Evolutionary conservation across 2,329 filamentous ascomycete genomes (phyloP).

Genomic region (Dothistroma pini): DNA sequence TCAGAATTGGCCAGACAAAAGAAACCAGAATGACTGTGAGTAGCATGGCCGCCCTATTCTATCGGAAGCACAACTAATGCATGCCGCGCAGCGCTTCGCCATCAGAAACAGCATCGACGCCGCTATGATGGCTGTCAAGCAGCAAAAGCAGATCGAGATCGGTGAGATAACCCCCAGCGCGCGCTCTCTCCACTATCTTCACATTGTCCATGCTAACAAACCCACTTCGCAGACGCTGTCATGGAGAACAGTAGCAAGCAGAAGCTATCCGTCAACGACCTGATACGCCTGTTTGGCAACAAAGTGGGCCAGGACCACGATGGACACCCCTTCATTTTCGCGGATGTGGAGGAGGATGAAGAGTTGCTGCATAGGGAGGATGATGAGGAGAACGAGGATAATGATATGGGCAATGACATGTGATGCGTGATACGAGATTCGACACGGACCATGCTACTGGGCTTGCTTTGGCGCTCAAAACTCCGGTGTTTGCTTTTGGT

Average conservation of each 20-base stretch:
- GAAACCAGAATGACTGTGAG: slow-evolving; percentile 53
- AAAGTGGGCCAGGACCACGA: slow-evolving; percentile 38
- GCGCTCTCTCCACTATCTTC: not conserved
- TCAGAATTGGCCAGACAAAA: slow-evolving; percentile 61
- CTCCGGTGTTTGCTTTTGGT: no score
- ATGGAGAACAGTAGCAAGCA: slow-evolving; percentile 40
- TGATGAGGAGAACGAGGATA: slow-evolving; percentile 5
- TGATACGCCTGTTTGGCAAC: slow-evolving; percentile 47
- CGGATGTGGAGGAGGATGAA: slow-evolving; percentile 32
- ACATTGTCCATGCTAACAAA: not conserved
- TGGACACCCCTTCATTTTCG: slow-evolving; percentile 42
- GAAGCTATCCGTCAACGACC: slow-evolving; percentile 37
- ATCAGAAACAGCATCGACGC: slow-evolving; percentile 57
- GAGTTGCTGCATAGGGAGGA: not conserved
- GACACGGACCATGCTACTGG: not conserved
- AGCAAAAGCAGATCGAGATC: slow-evolving; percentile 49
- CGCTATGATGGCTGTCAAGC: slow-evolving; percentile 54
- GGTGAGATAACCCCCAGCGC: slow-evolving; percentile 20
- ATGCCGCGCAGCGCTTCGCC: slow-evolving; percentile 46
- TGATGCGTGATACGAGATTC: no score
- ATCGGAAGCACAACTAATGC: not conserved
- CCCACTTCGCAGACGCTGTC: slow-evolving; percentile 24
- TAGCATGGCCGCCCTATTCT: not conserved
- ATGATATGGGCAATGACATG: slow-evolving; percentile 1
- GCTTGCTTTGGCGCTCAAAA: not conserved